Percentiles rank a stretch among this genome's conserved stretches.
These are phyloP conservation scores for Colletotrichum kahawae DNA, from an alignment of 2,329 filamentous ascomycete species.

Conservation along the genomic window DNA sequence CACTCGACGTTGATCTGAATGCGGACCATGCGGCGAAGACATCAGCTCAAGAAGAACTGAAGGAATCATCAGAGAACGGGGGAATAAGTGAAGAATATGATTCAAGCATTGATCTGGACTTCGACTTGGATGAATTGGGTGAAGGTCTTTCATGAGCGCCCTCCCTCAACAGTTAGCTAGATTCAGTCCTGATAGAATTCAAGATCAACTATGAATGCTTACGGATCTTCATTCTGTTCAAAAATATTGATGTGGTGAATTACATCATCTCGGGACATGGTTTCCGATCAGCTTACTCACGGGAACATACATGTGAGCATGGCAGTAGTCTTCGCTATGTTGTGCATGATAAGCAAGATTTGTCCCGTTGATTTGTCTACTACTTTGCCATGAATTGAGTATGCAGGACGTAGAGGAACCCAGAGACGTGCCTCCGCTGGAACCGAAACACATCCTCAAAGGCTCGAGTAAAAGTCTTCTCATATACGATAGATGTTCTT, in stretches of 20 bases:
- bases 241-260: not conserved
- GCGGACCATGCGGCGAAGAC: not conserved
- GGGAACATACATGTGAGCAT: not conserved
- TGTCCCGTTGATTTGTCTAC: not conserved
- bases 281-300: not conserved
- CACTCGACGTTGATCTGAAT: not conserved
- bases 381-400: not conserved
- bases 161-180: not conserved
- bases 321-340: not conserved
- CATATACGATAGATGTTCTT: not conserved
- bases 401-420: accelerated
- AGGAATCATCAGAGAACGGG: not conserved
- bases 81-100: not conserved
- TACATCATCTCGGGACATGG: not conserved
- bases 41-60: not conserved
- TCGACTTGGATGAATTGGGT: not conserved
- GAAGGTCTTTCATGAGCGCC: not conserved
- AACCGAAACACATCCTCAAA: not conserved
- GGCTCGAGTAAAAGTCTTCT: not conserved
- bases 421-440: accelerated
- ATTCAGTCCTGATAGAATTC: not conserved
- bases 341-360: not conserved
- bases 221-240: not conserved
- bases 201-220: not conserved
- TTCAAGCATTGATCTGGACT: not conserved